These are phyloP conservation scores for Ricinus communis DNA, from an alignment of 345 rosid genomes.

Conservation along the genomic window DNA sequence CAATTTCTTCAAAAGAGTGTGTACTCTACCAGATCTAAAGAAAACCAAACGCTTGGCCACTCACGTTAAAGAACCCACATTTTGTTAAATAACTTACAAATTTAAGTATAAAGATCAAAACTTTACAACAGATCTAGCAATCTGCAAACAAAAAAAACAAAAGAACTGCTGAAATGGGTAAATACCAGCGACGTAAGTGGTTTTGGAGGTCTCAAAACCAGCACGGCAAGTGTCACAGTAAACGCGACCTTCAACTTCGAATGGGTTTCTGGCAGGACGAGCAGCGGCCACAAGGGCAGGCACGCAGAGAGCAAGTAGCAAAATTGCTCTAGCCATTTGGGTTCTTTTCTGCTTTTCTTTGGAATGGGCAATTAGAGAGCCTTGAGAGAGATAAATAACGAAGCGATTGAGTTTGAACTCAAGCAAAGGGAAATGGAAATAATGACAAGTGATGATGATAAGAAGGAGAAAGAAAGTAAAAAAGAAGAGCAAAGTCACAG, in stretches of 20 bases:
- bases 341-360: no score
- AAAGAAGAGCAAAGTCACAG: background rate
- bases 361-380: background rate
- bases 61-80: background rate
- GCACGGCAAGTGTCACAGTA: slow-evolving; percentile 81
- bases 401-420: background rate
- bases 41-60: background rate
- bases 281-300: slow-evolving; percentile 49
- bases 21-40: background rate
- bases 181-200: slow-evolving; percentile 64
- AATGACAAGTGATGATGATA: background rate
- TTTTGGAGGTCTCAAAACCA: slow-evolving; percentile 83
- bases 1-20: background rate
- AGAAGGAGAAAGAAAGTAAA: background rate
- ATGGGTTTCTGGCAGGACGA: slow-evolving; percentile 35
- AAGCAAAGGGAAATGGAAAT: background rate
- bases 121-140: no score
- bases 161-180: background rate
- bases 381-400: background rate
- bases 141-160: background rate
- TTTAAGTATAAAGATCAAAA: background rate
- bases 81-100: background rate
- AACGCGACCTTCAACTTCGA: slow-evolving; percentile 57
- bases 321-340: slow-evolving; percentile 44
- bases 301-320: slow-evolving; percentile 51